These are phyloP conservation scores for Globisporangium rhizosaccharum DNA, from an alignment of 352 stramenopile species.

Conservation along the genomic window DNA sequence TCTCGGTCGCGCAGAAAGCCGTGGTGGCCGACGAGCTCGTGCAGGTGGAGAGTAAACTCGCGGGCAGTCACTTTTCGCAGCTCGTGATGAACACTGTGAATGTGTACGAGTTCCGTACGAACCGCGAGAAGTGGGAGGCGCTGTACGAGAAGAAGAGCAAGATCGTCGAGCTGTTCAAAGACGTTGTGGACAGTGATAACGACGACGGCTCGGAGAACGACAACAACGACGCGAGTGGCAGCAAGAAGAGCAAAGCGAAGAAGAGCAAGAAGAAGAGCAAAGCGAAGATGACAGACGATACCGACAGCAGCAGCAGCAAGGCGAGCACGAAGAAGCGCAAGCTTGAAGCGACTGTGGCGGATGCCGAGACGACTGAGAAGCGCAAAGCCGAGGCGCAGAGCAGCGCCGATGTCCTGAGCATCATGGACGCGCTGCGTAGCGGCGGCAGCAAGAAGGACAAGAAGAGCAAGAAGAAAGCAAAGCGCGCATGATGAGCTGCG, in stretches of 20 bases:
- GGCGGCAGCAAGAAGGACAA: constrained; percentile 35
- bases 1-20: constrained; percentile 55
- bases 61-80: constrained; percentile 75
- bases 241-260: constrained; percentile 10
- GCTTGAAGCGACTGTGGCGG: constrained; percentile 14
- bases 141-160: constrained; percentile 78
- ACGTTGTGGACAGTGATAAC: constrained; percentile 43
- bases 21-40: constrained; percentile 67
- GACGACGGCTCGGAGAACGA: constrained; percentile 3
- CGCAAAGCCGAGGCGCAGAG: constrained; percentile 24
- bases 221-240: not conserved
- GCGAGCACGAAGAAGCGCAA: constrained; percentile 42
- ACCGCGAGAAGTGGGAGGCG: constrained; percentile 69
- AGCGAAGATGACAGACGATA: not conserved
- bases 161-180: constrained; percentile 74
- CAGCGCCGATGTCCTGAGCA: constrained; percentile 53
- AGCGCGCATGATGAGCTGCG: not conserved
- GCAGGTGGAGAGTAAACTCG: constrained; percentile 62
- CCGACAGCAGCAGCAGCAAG: constrained; percentile 22
- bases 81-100: constrained; percentile 78
- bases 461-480: constrained; percentile 17
- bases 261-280: constrained; percentile 29
- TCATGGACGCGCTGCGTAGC: constrained; percentile 60
- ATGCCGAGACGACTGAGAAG: constrained; percentile 20
- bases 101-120: constrained; percentile 76